These are phyloP conservation scores for Hordeum marinum DNA, from an alignment of 176 grass and related monocot species.

Conservation along the genomic window DNA sequence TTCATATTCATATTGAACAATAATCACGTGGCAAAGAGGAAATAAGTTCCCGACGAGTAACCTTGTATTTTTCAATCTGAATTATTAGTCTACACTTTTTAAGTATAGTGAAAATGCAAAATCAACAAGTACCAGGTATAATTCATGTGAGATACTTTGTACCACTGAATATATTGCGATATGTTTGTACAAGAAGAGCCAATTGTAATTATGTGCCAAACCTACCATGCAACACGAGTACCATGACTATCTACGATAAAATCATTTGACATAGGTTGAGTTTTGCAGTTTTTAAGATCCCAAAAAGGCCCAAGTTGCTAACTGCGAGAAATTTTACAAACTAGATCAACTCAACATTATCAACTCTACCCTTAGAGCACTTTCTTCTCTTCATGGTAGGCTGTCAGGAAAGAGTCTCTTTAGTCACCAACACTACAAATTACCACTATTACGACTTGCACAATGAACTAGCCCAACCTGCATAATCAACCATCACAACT, in stretches of 20 bases:
- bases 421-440: neutral
- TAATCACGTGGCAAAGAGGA: neutral
- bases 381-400: neutral
- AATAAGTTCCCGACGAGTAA: neutral
- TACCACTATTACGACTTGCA: neutral
- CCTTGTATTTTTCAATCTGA: neutral
- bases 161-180: neutral
- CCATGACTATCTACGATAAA: neutral
- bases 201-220: neutral
- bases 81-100: neutral
- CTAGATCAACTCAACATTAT: neutral
- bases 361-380: neutral
- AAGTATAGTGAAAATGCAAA: neutral
- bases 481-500: neutral
- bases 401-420: neutral
- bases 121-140: neutral
- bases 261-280: neutral
- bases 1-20: neutral
- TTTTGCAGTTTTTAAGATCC: neutral
- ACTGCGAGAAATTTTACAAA: neutral
- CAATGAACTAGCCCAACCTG: neutral
- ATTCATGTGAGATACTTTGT: neutral
- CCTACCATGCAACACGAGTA: neutral
- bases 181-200: neutral
- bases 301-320: neutral